These are phyloP conservation scores for Populus ilicifolia DNA, from an alignment of 345 rosid species.

Conservation along the genomic window DNA sequence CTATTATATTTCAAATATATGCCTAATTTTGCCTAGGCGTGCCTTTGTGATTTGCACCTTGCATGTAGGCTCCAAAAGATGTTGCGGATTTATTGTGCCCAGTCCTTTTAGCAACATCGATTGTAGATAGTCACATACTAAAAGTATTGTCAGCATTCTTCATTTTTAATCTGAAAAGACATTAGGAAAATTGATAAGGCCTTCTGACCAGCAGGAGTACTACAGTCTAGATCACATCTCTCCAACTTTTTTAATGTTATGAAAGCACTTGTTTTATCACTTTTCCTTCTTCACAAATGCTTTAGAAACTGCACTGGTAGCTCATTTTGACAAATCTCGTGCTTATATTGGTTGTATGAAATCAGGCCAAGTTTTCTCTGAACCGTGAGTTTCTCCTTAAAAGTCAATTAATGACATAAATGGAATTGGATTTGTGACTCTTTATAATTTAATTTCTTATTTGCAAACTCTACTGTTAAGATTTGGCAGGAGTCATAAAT, in stretches of 20 bases:
- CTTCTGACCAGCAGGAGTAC: not conserved
- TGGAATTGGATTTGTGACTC: too few relatives aligned
- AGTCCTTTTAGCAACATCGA: too few relatives aligned
- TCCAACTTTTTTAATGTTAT: too few relatives aligned
- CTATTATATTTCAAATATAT: too few relatives aligned
- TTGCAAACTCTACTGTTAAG: not conserved
- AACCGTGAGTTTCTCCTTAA: slow-evolving; percentile 48
- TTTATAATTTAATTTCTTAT: not conserved
- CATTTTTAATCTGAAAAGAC: not conserved
- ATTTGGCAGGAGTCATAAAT: slow-evolving; percentile 52
- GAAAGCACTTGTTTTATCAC: not conserved
- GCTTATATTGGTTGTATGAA: slow-evolving; percentile 93
- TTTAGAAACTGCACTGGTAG: slow-evolving; percentile 64
- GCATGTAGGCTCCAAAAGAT: too few relatives aligned
- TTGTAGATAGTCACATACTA: too few relatives aligned
- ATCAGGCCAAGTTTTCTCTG: slow-evolving; percentile 72
- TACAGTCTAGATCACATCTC: not conserved
- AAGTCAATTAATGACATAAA: not conserved
- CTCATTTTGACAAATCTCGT: slow-evolving; percentile 55
- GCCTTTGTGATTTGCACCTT: too few relatives aligned
- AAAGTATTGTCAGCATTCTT: too few relatives aligned
- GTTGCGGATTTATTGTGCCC: too few relatives aligned
- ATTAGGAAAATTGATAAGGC: not conserved
- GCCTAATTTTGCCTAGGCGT: too few relatives aligned
- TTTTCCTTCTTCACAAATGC: slow-evolving; percentile 41